Evolutionary conservation across 139 green algal genomes (phyloP), one percentile per base, ranked within the genome.

Genomic region (Desmodesmus armatus): DNA sequence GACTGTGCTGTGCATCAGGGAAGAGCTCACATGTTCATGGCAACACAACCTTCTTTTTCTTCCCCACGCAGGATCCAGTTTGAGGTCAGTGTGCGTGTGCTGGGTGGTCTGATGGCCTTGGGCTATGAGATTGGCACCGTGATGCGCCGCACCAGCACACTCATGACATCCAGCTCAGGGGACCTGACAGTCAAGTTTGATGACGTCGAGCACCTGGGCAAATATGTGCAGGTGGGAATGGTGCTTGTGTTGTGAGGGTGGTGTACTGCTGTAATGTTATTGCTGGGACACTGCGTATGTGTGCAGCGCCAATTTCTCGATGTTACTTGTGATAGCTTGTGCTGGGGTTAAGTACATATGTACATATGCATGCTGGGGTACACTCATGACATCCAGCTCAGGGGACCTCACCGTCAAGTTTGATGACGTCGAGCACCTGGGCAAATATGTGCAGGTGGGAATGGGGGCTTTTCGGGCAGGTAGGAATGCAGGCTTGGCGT

Each of bases 81-180:
- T 88, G 97, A 99, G 92, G 97, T 98, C 70, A 39, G 67, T 51
- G 96, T 99, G 47, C 92, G 94, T 33, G 95, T 99, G 73, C 88
- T 99, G 73, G 97, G 97, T 21, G 97, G 97, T 13, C 94, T 99
- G 31, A 98, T 99, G 96, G 94, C 97, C n/a, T 91, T 99, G 71
- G 97, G 97, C 37, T 99, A 99, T 85, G 90, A 97, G 86, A 98
- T 99, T n/a, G 95, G 94, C 40, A 94, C 92, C 70, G 98, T 99
- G 90, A 95, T 99, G 93, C 93, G 94, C 41, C 94, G 97, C 49
- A 94, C 84, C 29, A 91, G 84, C 44, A 84, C 91, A 15, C 92
- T 84, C 49, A 66, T 86, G 3, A 81, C 87, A 29, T 29, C 13
- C 62, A n/a, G 33, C 27, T 73, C 81, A 25, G 66, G 67, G 2